Conservation (phyloP, 164 flowering plant genomes). For the Aristolochia contorta region DNA sequence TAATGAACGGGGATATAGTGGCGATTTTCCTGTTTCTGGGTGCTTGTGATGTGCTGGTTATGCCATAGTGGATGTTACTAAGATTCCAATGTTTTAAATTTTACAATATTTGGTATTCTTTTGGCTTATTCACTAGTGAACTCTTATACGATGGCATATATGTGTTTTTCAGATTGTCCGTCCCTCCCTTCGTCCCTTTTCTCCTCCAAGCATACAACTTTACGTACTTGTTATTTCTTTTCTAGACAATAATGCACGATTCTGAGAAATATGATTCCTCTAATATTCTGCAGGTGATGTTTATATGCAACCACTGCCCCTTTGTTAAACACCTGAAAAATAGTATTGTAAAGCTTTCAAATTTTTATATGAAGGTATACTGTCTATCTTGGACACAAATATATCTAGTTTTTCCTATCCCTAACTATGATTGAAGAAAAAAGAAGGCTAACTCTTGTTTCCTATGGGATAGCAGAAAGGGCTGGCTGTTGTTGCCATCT, state of each 20-base stretch:
- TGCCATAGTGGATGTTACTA: too few relatives aligned
- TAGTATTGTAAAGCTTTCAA: constrained; percentile 70
- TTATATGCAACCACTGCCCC: constrained; percentile 94
- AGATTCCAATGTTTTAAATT: too few relatives aligned
- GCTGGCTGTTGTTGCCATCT: constrained; percentile 84
- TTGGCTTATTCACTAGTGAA: too few relatives aligned
- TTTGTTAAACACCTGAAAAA: constrained; percentile 80
- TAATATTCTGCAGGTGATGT: constrained; percentile 61
- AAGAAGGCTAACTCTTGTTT: not conserved
- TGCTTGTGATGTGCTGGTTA: too few relatives aligned
- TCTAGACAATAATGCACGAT: not conserved
- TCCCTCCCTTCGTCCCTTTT: too few relatives aligned
- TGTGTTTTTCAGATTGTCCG: too few relatives aligned
- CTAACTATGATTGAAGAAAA: not conserved
- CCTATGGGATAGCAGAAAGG: constrained; percentile 56
- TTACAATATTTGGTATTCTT: too few relatives aligned
- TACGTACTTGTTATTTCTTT: too few relatives aligned
- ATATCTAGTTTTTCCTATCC: not conserved
- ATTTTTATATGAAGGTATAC: constrained; percentile 65
- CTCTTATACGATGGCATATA: too few relatives aligned
- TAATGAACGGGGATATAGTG: too few relatives aligned
- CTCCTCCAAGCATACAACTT: too few relatives aligned
- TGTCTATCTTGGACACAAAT: not conserved
- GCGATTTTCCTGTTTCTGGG: too few relatives aligned
- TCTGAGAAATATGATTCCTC: not conserved